Conservation (phyloP, 306 rosid species). For the Citrullus colocynthis region DNA sequence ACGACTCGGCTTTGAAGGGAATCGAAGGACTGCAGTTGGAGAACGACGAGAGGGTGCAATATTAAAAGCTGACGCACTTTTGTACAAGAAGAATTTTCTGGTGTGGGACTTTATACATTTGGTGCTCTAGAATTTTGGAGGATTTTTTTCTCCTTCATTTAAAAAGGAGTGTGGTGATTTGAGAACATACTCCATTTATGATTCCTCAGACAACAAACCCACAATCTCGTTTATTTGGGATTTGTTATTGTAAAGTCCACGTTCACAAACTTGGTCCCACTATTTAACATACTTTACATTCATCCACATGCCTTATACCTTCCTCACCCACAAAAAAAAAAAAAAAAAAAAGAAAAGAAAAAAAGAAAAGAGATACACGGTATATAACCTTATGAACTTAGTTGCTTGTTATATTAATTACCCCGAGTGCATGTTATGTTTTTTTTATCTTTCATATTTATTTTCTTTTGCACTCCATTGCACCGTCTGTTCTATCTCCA, state of each 20-base stretch:
- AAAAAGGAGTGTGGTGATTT: neutral
- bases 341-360: too few relatives aligned
- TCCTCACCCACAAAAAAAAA: too few relatives aligned
- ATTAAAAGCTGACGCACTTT: constrained; percentile 15
- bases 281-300: neutral
- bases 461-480: too few relatives aligned
- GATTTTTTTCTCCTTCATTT: neutral
- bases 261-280: neutral
- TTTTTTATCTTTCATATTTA: too few relatives aligned
- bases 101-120: neutral
- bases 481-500: too few relatives aligned
- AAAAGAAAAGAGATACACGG: too few relatives aligned
- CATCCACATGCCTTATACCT: too few relatives aligned
- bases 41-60: constrained; percentile 57
- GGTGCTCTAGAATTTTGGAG: neutral
- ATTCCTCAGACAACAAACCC: neutral
- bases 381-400: too few relatives aligned
- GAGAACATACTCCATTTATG: neutral
- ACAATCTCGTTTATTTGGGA: neutral
- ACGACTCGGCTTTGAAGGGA: constrained; percentile 64
- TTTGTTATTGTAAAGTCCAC: constrained; percentile 4
- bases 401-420: too few relatives aligned
- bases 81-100: constrained; percentile 16
- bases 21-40: constrained; percentile 73
- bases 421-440: too few relatives aligned